A percentile compares a stretch with the other conserved stretches of the same genome.
Evolutionary conservation across 257 asterid species (phyloP).

Genomic region (Cinchona pubescens): DNA sequence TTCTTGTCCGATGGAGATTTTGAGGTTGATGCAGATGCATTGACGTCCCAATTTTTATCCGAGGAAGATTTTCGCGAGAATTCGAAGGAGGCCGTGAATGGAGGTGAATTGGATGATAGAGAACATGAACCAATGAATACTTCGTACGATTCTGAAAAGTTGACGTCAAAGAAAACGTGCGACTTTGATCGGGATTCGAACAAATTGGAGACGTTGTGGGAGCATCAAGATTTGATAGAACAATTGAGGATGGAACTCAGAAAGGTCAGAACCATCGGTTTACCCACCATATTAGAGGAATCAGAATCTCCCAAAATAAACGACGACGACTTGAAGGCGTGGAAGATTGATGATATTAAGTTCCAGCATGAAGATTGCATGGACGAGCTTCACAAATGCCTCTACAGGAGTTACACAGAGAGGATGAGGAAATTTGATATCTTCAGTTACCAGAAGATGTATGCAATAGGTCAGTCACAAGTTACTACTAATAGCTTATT

Average conservation of each 20-base stretch:
- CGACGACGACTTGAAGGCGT: slow-evolving; percentile 82
- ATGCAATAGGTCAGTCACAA: slow-evolving; percentile 77
- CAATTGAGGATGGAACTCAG: slow-evolving; percentile 81
- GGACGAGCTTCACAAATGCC: slow-evolving; percentile 80
- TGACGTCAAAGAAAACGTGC: slow-evolving; percentile 28
- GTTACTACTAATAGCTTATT: no score
- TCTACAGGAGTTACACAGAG: slow-evolving; percentile 77
- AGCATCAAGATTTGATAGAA: slow-evolving; percentile 94
- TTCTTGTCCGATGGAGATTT: slow-evolving; percentile 65
- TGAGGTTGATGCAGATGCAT: slow-evolving; percentile 26
- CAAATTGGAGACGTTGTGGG: slow-evolving; percentile 82
- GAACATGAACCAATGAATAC: slow-evolving; percentile 12
- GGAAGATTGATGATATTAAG: slow-evolving; percentile 82
- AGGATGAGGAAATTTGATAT: slow-evolving; percentile 87
- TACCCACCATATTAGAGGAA: slow-evolving; percentile 86
- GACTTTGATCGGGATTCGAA: slow-evolving; percentile 40
- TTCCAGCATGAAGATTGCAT: slow-evolving; percentile 59
- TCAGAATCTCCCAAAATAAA: slow-evolving; percentile 69
- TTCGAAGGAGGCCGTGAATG: slow-evolving; percentile 3
- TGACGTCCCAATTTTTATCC: slow-evolving; percentile 29
- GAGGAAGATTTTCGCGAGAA: slow-evolving; percentile 42
- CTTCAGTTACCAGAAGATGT: slow-evolving; percentile 97
- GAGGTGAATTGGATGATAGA: not conserved
- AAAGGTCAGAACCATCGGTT: slow-evolving; percentile 78
- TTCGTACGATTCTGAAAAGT: slow-evolving; percentile 29